Evolutionary conservation across 805 yeast genomes (phyloP).

Genomic region (Pichia occidentalis): DNA sequence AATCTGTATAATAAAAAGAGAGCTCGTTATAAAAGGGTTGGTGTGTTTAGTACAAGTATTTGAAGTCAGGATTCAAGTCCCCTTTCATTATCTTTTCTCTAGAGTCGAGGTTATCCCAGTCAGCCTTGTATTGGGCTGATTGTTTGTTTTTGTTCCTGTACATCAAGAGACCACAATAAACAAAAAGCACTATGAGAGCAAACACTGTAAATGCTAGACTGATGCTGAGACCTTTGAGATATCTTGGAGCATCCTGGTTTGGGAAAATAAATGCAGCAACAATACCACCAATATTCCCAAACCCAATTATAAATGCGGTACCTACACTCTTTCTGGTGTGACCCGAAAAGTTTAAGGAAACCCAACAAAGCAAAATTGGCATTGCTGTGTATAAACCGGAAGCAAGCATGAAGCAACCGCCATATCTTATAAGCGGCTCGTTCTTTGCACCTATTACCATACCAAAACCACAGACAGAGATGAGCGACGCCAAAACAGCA

Average conservation of each 20-base stretch:
- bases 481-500: conserved; percentile 26
- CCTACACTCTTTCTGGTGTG: conserved; percentile 50
- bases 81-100: conserved; percentile 30
- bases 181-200: conserved; percentile 32
- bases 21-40: background rate
- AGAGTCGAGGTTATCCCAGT: conserved; percentile 25
- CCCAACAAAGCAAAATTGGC: conserved; percentile 70
- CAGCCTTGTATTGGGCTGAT: conserved; percentile 22
- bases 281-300: conserved; percentile 71
- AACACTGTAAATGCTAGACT: conserved; percentile 41
- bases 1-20: background rate
- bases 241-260: conserved; percentile 51
- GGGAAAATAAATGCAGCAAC: conserved; percentile 54
- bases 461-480: conserved; percentile 49
- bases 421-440: conserved; percentile 39
- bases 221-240: conserved; percentile 47
- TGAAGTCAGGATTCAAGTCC: conserved; percentile 38
- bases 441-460: conserved; percentile 43
- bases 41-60: conserved; percentile 36
- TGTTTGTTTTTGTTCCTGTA: conserved; percentile 33
- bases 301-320: conserved; percentile 53
- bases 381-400: conserved; percentile 55
- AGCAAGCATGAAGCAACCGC: conserved; percentile 55
- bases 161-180: conserved; percentile 29
- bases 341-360: conserved; percentile 54